These are phyloP conservation scores for Apiotrichum akiyoshidainum DNA, from an alignment of 1,284 basidiomycete genomes.

Conservation along the genomic window DNA sequence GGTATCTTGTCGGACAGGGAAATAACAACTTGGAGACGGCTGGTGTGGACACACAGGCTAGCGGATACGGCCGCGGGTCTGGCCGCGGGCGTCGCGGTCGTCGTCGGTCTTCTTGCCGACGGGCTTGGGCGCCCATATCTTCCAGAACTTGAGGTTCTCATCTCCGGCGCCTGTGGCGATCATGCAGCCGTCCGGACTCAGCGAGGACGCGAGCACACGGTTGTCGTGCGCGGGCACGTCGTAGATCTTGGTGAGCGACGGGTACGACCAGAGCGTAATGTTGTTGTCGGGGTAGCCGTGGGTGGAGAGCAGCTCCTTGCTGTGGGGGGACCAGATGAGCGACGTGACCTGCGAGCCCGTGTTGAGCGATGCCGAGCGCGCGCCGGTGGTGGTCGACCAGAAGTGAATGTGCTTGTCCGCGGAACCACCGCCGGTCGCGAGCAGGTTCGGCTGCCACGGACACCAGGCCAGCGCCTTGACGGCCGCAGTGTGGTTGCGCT, in stretches of 20 bases:
- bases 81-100: slow-evolving; percentile 21
- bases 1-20: neutral
- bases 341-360: slow-evolving; percentile 90
- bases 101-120: slow-evolving; percentile 34
- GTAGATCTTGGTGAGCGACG: slow-evolving; percentile 67
- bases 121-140: slow-evolving; percentile 48
- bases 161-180: slow-evolving; percentile 87
- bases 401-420: slow-evolving; percentile 91
- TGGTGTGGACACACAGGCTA: neutral
- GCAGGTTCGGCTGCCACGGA: slow-evolving; percentile 87
- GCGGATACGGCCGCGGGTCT: slow-evolving; percentile 19
- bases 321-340: slow-evolving; percentile 80
- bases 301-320: slow-evolving; percentile 86
- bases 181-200: slow-evolving; percentile 82
- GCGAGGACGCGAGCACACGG: slow-evolving; percentile 76
- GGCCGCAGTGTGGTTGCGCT: slow-evolving; percentile 88
- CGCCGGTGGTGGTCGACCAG: slow-evolving; percentile 87
- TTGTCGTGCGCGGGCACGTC: slow-evolving; percentile 93
- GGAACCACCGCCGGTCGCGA: slow-evolving; percentile 92
- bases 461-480: slow-evolving; percentile 98
- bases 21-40: neutral
- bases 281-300: slow-evolving; percentile 81
- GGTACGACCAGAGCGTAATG: slow-evolving; percentile 54
- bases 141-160: slow-evolving; percentile 76
- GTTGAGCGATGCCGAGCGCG: slow-evolving; percentile 74